Percentiles rank a stretch among this genome's conserved stretches.
phyloP scores from a whole-genome alignment of 768 basidiomycete genomes.

The Mrakia blollopis region DNA sequence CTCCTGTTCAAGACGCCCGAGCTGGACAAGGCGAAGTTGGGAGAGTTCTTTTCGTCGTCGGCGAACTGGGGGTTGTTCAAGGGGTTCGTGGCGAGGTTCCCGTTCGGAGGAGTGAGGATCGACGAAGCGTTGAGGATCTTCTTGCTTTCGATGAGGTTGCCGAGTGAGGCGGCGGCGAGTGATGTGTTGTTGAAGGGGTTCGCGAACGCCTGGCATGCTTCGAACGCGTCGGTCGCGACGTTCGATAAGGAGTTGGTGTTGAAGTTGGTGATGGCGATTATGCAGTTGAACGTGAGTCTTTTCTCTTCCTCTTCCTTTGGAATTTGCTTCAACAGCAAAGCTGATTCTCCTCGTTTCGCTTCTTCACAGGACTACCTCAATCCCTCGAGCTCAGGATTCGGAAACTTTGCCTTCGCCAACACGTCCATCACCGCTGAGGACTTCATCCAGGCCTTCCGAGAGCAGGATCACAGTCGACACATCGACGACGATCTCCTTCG shows the following conservation, averaged over 20 bases:
- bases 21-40: constrained; percentile 67
- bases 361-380: constrained; percentile 61
- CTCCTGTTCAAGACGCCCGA: constrained; percentile 76
- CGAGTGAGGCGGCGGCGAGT: constrained; percentile 49
- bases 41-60: constrained; percentile 72
- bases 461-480: constrained; percentile 63
- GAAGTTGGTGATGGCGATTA: constrained; percentile 70
- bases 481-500: constrained; percentile 61
- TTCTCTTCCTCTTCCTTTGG: neutral
- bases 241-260: constrained; percentile 76
- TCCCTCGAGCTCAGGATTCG: constrained; percentile 38
- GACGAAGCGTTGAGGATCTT: constrained; percentile 88
- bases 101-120: constrained; percentile 72
- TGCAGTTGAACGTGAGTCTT: constrained; percentile 62
- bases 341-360: neutral
- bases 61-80: constrained; percentile 70
- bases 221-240: constrained; percentile 67
- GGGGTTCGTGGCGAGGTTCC: constrained; percentile 81
- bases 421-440: constrained; percentile 59
- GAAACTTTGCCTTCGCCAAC: constrained; percentile 39
- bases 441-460: constrained; percentile 77
- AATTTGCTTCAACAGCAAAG: neutral
- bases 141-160: constrained; percentile 71
- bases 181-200: constrained; percentile 78
- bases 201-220: constrained; percentile 82